Percentiles rank a stretch among this genome's conserved stretches.
Evolutionary conservation across 495 filamentous ascomycete species (phyloP).

Genomic region (Massariosphaeria phaeospora): DNA sequence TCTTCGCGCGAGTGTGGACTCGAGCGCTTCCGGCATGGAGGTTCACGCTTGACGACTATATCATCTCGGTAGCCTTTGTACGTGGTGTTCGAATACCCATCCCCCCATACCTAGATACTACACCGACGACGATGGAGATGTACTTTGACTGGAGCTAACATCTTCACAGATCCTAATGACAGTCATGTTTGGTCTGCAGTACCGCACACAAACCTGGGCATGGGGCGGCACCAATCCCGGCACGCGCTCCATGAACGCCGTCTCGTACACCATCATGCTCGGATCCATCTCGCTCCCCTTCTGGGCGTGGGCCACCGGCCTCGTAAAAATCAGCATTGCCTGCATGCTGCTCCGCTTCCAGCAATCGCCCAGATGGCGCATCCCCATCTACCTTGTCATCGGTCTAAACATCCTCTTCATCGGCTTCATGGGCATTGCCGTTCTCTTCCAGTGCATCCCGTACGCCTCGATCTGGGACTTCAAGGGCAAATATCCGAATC

Average conservation of each 20-base stretch:
- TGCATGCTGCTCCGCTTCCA: conserved; percentile 38
- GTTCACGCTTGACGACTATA: conserved; percentile 18
- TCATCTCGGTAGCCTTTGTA: conserved; percentile 15
- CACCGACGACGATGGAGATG: too few species aligned
- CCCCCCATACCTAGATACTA: neutral
- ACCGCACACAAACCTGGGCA: neutral
- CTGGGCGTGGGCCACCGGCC: conserved; percentile 35
- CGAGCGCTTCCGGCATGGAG: conserved; percentile 9
- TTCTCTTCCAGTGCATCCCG: conserved; percentile 36
- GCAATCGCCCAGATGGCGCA: conserved; percentile 25
- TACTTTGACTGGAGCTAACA: too few species aligned
- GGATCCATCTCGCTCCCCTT: conserved; percentile 15
- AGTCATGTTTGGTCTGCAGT: neutral
- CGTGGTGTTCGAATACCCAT: neutral
- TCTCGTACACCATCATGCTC: neutral
- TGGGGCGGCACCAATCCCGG: neutral
- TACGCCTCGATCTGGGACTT: conserved; percentile 35
- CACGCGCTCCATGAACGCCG: neutral
- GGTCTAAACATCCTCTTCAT: conserved; percentile 29
- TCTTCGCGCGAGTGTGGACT: conserved; percentile 14
- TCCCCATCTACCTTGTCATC: conserved; percentile 30
- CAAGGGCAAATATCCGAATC: neutral
- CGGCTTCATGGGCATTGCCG: conserved; percentile 7
- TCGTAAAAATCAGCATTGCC: conserved; percentile 40
- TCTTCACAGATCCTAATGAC: neutral